Evolutionary conservation across 306 rosid genomes (phyloP).

Genomic region (Abrus precatorius): DNA sequence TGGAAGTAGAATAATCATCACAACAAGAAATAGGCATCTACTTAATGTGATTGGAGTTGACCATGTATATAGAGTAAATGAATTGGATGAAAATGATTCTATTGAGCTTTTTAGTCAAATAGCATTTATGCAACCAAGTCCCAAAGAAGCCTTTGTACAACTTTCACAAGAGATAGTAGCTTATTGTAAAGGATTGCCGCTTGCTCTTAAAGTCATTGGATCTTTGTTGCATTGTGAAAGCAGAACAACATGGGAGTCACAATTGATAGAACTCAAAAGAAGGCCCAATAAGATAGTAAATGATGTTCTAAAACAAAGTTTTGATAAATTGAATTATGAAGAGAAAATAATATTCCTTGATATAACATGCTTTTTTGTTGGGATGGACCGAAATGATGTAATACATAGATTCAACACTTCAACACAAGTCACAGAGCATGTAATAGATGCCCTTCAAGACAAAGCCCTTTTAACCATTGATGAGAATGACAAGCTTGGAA

Average conservation of each 20-base stretch:
- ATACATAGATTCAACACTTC: not conserved
- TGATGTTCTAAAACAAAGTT: not conserved
- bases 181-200: slow-evolving; percentile 31
- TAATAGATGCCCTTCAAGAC: not conserved
- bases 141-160: not conserved
- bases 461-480: slow-evolving; percentile 3
- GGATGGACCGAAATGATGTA: not conserved
- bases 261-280: not conserved
- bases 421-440: too few species aligned
- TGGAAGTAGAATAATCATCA: slow-evolving; percentile 38
- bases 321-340: not conserved
- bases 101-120: slow-evolving; percentile 12
- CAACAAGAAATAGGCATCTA: not conserved
- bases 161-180: not conserved
- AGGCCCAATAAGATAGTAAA: not conserved
- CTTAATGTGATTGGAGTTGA: not conserved
- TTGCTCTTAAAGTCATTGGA: slow-evolving; percentile 36
- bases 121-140: slow-evolving; percentile 9
- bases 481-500: slow-evolving; percentile 10
- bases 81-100: not conserved
- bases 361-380: slow-evolving; percentile 14
- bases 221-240: not conserved
- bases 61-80: not conserved
- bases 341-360: slow-evolving; percentile 33
- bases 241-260: not conserved